Conservation (phyloP, 202 grass and related monocot genomes). For the Zoysia matrella region DNA sequence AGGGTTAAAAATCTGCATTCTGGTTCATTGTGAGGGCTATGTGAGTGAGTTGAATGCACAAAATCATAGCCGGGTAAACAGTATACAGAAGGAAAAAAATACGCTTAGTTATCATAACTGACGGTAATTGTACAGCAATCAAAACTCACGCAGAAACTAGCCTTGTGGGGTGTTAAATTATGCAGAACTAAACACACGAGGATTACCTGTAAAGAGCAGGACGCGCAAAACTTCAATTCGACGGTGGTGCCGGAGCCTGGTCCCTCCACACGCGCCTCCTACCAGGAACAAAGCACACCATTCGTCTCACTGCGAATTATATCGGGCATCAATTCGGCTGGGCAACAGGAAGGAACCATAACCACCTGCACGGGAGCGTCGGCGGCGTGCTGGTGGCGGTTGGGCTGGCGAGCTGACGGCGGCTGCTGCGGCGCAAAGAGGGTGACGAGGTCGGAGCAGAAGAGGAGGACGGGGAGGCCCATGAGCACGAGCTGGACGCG, state of each 20-base stretch:
- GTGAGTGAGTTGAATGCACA: background rate
- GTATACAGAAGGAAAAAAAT: background rate
- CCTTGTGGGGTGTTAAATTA: background rate
- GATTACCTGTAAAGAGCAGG: slow-evolving; percentile 83
- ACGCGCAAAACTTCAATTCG: slow-evolving; percentile 82
- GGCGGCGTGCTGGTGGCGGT: slow-evolving; percentile 34
- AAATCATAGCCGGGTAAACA: background rate
- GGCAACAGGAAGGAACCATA: background rate
- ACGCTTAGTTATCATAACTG: background rate
- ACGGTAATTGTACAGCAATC: background rate
- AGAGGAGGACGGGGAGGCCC: slow-evolving; percentile 82
- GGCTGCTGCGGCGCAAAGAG: slow-evolving; percentile 69
- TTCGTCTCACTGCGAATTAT: background rate
- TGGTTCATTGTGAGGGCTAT: background rate
- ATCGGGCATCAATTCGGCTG: background rate
- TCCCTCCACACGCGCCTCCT: slow-evolving; percentile 64
- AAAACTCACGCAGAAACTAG: background rate
- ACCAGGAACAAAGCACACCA: slow-evolving; percentile 7
- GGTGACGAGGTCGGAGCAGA: slow-evolving; percentile 21
- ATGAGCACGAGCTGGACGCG: slow-evolving; percentile 84
- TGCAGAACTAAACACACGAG: background rate
- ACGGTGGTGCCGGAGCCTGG: slow-evolving; percentile 80
- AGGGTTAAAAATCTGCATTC: background rate
- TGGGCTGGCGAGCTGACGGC: slow-evolving; percentile 23
- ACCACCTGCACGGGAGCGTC: slow-evolving; percentile 22